phyloP scores from a whole-genome alignment of 2,329 filamentous ascomycete genomes.

The Aschersonia sp. region DNA sequence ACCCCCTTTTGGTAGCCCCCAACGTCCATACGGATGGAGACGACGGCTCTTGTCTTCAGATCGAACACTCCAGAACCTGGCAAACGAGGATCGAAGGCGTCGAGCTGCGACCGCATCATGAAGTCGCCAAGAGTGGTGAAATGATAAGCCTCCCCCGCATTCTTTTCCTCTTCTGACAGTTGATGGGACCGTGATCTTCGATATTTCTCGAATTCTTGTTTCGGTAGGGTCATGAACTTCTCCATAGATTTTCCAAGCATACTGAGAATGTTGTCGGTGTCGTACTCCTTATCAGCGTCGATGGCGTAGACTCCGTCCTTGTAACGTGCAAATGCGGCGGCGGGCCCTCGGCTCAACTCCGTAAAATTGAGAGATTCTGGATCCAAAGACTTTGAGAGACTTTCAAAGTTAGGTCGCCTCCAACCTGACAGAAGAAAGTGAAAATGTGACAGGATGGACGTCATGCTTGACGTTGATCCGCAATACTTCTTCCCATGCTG shows the following conservation, averaged over 20 bases:
- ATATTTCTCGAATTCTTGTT: constrained; percentile 75
- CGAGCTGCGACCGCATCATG: constrained; percentile 86
- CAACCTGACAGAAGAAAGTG: constrained; percentile 81
- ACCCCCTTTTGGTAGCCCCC: constrained; percentile 55
- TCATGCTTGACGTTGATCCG: constrained; percentile 96
- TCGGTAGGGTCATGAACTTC: constrained; percentile 76
- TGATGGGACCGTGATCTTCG: constrained; percentile 52
- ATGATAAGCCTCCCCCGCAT: constrained; percentile 66
- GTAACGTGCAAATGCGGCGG: constrained; percentile 68
- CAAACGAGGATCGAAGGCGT: constrained; percentile 72
- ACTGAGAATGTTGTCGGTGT: constrained; percentile 71
- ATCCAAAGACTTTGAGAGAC: constrained; percentile 53
- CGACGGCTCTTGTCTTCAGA: constrained; percentile 83
- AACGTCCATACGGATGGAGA: constrained; percentile 82
- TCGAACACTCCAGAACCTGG: constrained; percentile 93
- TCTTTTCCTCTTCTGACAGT: constrained; percentile 56
- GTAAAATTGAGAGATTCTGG: constrained; percentile 55
- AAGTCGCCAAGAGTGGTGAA: constrained; percentile 80
- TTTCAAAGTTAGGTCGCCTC: constrained; percentile 53
- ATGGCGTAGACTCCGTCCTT: constrained; percentile 84
- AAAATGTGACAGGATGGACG: constrained; percentile 72
- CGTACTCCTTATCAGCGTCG: constrained; percentile 87
- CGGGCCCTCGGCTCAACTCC: constrained; percentile 53
- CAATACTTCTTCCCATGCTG: constrained; percentile 64
- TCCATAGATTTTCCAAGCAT: constrained; percentile 95